Evolutionary conservation across 805 yeast species (phyloP).

Genomic region (Tetrapisispora nanseiensis): DNA sequence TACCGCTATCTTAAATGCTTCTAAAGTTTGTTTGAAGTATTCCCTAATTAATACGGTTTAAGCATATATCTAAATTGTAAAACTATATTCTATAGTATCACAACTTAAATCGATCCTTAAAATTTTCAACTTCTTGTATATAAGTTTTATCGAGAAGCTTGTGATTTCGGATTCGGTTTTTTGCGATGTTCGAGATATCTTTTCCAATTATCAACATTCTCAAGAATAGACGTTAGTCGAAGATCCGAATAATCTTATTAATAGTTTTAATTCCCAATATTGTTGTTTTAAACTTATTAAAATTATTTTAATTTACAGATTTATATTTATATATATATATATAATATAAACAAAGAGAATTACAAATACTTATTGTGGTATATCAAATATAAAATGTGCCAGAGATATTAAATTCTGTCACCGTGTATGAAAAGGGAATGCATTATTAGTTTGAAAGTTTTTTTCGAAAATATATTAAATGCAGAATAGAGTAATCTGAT

Average conservation of each 20-base stretch:
- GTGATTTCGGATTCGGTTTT: too few relatives aligned
- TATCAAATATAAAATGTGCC: background rate
- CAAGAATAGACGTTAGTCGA: too few relatives aligned
- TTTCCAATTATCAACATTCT: too few relatives aligned
- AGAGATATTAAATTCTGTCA: too few relatives aligned
- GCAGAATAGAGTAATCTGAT: background rate
- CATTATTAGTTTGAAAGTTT: background rate
- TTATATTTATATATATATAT: background rate
- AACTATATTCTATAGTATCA: too few relatives aligned
- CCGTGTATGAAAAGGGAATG: background rate
- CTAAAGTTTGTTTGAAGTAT: too few relatives aligned
- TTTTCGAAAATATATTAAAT: background rate
- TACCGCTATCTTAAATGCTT: too few relatives aligned
- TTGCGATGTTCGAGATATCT: too few relatives aligned
- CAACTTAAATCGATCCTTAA: background rate
- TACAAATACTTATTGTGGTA: background rate
- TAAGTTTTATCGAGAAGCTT: background rate
- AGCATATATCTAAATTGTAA: too few relatives aligned
- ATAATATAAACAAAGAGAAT: background rate
- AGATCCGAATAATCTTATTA: too few relatives aligned
- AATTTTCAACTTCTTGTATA: background rate
- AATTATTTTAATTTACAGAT: conserved; percentile 18
- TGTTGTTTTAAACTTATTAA: background rate
- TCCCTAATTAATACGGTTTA: too few relatives aligned
- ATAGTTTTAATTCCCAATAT: too few relatives aligned